These are phyloP conservation scores for Coemansia sp. DNA, from an alignment of 192 early-diverging fungal genomes.

Conservation along the genomic window DNA sequence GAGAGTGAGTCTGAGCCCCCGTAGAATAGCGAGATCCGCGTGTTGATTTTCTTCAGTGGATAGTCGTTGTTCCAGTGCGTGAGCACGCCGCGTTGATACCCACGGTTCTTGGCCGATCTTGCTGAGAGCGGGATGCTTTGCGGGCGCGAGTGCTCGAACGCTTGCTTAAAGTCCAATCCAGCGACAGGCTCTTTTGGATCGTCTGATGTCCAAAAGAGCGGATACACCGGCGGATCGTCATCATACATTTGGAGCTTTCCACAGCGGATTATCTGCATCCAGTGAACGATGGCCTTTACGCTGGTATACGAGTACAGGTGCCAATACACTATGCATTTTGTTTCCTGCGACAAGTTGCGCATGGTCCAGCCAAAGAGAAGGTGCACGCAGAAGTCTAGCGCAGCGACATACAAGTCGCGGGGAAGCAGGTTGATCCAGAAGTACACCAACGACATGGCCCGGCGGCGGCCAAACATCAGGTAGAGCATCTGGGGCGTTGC, in stretches of 20 bases:
- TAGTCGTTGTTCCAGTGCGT: conserved; percentile 59
- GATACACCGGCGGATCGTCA: conserved; percentile 64
- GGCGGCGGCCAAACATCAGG: conserved; percentile 83
- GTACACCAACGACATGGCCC: conserved; percentile 70
- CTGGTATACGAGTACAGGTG: conserved; percentile 88
- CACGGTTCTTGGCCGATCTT: conserved; percentile 51
- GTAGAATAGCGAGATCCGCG: conserved; percentile 90
- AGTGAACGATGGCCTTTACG: conserved; percentile 90
- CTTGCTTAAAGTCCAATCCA: neutral
- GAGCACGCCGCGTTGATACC: conserved; percentile 62
- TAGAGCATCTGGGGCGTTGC: conserved; percentile 85
- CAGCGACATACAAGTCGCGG: conserved; percentile 67
- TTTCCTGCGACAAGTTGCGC: conserved; percentile 64
- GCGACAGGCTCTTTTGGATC: neutral
- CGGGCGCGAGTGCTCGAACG: conserved; percentile 18
- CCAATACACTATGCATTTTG: conserved; percentile 79
- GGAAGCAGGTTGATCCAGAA: conserved; percentile 85
- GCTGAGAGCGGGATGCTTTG: conserved; percentile 20
- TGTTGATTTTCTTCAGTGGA: conserved; percentile 64
- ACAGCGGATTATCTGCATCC: conserved; percentile 93
- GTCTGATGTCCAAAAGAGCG: conserved; percentile 35
- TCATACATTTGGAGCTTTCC: conserved; percentile 92
- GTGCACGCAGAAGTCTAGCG: conserved; percentile 69
- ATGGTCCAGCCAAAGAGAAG: conserved; percentile 86
- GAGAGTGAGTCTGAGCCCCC: conserved; percentile 85